These are phyloP conservation scores for Ajuga chamaepitys DNA, from an alignment of 257 asterid genomes.

Conservation along the genomic window DNA sequence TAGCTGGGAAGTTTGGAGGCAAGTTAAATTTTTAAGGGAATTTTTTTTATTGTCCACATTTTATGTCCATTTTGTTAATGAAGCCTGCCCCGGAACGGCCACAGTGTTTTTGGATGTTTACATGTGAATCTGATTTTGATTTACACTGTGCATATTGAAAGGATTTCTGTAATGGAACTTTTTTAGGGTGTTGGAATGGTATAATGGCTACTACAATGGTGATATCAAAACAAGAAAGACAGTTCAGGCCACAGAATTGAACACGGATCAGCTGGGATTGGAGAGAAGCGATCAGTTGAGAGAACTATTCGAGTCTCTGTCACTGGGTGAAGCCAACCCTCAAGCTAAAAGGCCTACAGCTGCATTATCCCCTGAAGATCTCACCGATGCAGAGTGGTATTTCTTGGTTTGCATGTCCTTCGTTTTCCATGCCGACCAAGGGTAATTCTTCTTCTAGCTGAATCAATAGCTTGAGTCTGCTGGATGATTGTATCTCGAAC, in stretches of 20 bases:
- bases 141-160: neutral
- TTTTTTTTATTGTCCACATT: neutral
- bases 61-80: neutral
- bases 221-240: constrained; percentile 91
- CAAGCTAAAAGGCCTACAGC: constrained; percentile 74
- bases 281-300: constrained; percentile 79
- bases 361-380: constrained; percentile 93
- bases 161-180: neutral
- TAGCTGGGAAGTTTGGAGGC: neutral
- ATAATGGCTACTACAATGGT: constrained; percentile 91
- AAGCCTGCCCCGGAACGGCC: neutral
- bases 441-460: constrained; percentile 37
- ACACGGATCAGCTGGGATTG: constrained; percentile 53
- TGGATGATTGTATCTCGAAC: neutral
- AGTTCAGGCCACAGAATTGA: constrained; percentile 51
- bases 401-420: constrained; percentile 98
- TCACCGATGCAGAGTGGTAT: constrained; percentile 93
- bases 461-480: neutral
- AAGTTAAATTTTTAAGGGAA: neutral
- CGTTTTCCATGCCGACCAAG: constrained; percentile 61
- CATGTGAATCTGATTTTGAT: constrained; percentile 21
- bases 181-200: constrained; percentile 69
- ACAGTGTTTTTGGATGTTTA: neutral
- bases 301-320: constrained; percentile 69
- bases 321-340: constrained; percentile 47